Evolutionary conservation across 2,329 filamentous ascomycete species (phyloP).

Genomic region (Colletotrichum truncatum): DNA sequence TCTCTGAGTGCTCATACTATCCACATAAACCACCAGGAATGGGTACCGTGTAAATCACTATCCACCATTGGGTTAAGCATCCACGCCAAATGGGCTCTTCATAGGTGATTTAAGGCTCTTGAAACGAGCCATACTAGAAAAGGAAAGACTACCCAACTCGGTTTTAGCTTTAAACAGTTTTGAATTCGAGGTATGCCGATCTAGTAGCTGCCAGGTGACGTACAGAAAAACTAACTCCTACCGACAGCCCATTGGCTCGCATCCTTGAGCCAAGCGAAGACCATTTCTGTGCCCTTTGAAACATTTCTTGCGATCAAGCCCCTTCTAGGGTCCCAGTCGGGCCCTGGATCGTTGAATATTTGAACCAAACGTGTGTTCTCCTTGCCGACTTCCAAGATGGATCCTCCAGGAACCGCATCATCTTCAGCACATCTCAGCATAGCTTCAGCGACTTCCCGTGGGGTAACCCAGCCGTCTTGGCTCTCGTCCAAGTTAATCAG

Average conservation of each 20-base stretch:
- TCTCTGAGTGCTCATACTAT: too few relatives aligned
- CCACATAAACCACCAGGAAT: too few relatives aligned
- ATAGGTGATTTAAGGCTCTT: too few relatives aligned
- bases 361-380: constrained; percentile 42
- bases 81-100: too few relatives aligned
- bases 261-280: constrained; percentile 38
- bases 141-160: too few relatives aligned
- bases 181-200: too few relatives aligned
- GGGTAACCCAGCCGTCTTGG: constrained; percentile 50
- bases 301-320: constrained; percentile 40
- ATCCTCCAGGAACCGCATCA: constrained; percentile 45
- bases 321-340: constrained; percentile 37
- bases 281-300: constrained; percentile 36
- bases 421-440: constrained; percentile 52
- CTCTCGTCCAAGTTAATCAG: constrained; percentile 43
- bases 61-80: too few relatives aligned
- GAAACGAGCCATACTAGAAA: too few relatives aligned
- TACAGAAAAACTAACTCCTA: neutral
- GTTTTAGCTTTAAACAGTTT: too few relatives aligned
- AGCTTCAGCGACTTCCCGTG: constrained; percentile 50
- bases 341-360: constrained; percentile 49
- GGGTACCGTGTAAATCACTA: too few relatives aligned
- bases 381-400: constrained; percentile 51
- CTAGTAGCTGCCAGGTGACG: neutral
- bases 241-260: constrained; percentile 36